Conservation (phyloP, 345 rosid species). For the Microcos paniculata region DNA sequence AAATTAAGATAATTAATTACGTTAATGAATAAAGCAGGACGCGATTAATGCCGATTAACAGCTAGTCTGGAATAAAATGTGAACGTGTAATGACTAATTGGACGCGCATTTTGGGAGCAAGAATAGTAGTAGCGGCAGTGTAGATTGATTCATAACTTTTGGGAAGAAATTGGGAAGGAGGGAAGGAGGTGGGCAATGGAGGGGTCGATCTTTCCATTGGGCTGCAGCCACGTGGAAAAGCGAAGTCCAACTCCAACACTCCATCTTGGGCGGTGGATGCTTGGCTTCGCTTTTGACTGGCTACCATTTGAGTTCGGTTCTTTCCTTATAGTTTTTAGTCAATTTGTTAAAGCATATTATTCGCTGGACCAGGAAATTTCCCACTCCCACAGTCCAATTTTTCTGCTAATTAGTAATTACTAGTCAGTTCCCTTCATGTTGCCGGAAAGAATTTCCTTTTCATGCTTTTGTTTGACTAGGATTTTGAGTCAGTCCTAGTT, state of each 20-base stretch:
- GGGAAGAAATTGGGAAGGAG: not conserved
- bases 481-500: too few relatives aligned
- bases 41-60: too few relatives aligned
- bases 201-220: not conserved
- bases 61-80: too few relatives aligned
- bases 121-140: too few relatives aligned
- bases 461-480: too few relatives aligned
- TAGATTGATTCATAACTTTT: not conserved
- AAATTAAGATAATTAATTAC: too few relatives aligned
- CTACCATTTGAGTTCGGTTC: not conserved
- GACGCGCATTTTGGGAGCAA: not conserved
- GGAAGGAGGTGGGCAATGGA: not conserved
- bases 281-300: not conserved
- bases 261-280: not conserved
- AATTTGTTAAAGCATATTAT: not conserved
- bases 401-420: not conserved
- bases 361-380: not conserved
- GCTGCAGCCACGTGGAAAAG: slow-evolving; percentile 4
- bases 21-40: too few relatives aligned
- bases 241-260: not conserved
- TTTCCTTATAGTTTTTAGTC: not conserved
- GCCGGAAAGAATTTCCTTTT: too few relatives aligned
- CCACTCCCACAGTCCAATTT: not conserved
- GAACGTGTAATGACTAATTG: too few relatives aligned
- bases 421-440: too few relatives aligned